Evolutionary conservation across 2,329 filamentous ascomycete genomes (phyloP).

Genomic region (Alternaria conjuncta): DNA sequence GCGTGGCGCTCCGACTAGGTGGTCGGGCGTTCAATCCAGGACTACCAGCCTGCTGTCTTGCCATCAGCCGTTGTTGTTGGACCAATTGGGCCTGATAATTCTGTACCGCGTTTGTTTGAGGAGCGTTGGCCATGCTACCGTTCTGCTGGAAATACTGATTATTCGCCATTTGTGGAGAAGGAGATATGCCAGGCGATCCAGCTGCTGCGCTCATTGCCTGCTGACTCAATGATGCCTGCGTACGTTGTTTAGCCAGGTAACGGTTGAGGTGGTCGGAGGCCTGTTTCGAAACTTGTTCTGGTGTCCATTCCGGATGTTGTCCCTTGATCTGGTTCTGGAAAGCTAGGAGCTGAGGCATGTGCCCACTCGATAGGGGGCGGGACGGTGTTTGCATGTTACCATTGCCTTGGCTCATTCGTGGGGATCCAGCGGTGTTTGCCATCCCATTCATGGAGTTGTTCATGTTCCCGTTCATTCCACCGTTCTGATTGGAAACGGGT

Average conservation of each 20-base stretch:
- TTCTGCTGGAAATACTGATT: slow-evolving; percentile 45
- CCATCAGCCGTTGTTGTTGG: slow-evolving; percentile 48
- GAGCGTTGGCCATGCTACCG: slow-evolving; percentile 36
- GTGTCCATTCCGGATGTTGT: slow-evolving; percentile 46
- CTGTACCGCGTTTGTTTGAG: slow-evolving; percentile 44
- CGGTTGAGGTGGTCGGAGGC: slow-evolving; percentile 45
- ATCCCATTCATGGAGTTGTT: slow-evolving; percentile 45
- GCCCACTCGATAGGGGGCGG: slow-evolving; percentile 39
- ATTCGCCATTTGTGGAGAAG: slow-evolving; percentile 42
- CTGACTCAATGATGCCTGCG: slow-evolving; percentile 16
- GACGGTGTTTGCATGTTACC: slow-evolving; percentile 38
- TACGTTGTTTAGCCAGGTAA: slow-evolving; percentile 41
- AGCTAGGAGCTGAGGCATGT: slow-evolving; percentile 44
- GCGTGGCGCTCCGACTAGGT: slow-evolving; percentile 48
- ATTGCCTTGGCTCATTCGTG: slow-evolving; percentile 41
- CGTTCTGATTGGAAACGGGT: slow-evolving; percentile 39
- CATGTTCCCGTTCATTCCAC: slow-evolving; percentile 43
- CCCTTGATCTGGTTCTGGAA: slow-evolving; percentile 41
- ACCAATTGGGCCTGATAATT: slow-evolving; percentile 47
- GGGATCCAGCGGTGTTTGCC: slow-evolving; percentile 42
- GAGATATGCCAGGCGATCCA: slow-evolving; percentile 39
- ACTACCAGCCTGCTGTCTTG: slow-evolving; percentile 39
- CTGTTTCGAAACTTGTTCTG: slow-evolving; percentile 42
- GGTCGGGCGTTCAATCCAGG: slow-evolving; percentile 40
- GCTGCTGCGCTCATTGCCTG: slow-evolving; percentile 47